These are phyloP conservation scores for Phlebiopsis flavidoalba DNA, from an alignment of 768 basidiomycete species.

Conservation along the genomic window DNA sequence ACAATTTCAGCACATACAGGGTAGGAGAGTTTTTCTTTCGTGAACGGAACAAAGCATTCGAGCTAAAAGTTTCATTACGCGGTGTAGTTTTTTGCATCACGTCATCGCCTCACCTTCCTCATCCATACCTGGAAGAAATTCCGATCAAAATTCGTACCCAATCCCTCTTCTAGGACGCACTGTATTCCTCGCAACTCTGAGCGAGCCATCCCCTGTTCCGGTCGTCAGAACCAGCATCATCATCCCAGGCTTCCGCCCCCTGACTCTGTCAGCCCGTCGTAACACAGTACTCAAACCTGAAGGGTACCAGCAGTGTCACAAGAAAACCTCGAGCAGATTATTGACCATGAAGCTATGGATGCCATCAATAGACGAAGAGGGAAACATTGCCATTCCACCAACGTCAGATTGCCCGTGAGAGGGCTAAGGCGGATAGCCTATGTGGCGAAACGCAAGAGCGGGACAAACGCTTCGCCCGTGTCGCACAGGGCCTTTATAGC, in stretches of 20 bases:
- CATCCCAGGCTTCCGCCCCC: constrained; percentile 33
- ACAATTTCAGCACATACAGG: constrained; percentile 82
- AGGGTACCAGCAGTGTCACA: constrained; percentile 63
- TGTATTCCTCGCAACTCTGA: constrained; percentile 67
- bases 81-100: constrained; percentile 66
- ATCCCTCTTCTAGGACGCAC: constrained; percentile 73
- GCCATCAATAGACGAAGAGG: constrained; percentile 83
- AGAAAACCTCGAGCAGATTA: constrained; percentile 78
- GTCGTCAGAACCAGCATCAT: constrained; percentile 31
- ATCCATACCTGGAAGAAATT: constrained; percentile 79
- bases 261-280: constrained; percentile 58
- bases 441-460: constrained; percentile 82
- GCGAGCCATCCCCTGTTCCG: constrained; percentile 39
- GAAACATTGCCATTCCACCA: constrained; percentile 85
- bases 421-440: constrained; percentile 72
- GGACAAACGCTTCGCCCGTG: constrained; percentile 74
- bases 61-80: background rate
- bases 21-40: constrained; percentile 42
- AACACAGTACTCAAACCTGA: constrained; percentile 64
- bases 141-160: constrained; percentile 79
- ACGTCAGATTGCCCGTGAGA: constrained; percentile 87
- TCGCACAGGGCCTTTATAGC: constrained; percentile 80
- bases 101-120: constrained; percentile 81
- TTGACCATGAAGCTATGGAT: constrained; percentile 83
- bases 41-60: background rate